Base-by-base conservation (phyloP, 1,139 yeast species). In the Geotrichum phurueaensis region DNA sequence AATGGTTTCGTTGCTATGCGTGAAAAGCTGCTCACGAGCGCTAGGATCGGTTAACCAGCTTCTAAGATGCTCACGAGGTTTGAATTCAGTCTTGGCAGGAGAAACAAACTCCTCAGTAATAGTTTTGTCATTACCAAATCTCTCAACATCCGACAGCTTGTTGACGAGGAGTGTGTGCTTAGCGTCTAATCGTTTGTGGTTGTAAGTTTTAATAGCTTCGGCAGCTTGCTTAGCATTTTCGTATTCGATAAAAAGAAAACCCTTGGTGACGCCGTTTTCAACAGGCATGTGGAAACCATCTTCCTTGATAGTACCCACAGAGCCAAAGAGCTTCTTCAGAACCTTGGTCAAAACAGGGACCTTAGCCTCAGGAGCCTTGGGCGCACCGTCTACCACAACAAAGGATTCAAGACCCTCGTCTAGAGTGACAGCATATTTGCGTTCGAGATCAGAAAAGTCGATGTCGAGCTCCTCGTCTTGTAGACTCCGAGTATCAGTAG, bases 311-410 rank as follows among this genome's bases (percentile, higher is more conserved):
- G 84, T 83, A 60, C 91, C 91, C 51, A 88, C 94, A 64, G 84
- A 81, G 62, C 84, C 78, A 71, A 94, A 87, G 63, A 89, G 81
- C 78, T 92, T 94, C 70, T 82, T 84, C 70, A 95, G 81, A 59
- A 95, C 98, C 73, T 89, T 92, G 69, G 86, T 82, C 72, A 95
- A 83, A 60, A 89, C 85, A 55, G 91, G 89, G 53, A 86, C 89
- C 76, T 95, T 95, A 60, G 90, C 75, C 71, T 87, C 96, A 60
- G 97, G 97, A 27, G 96, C 96, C 65, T 90, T 80, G 66, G 99
- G 99, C 6, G 96, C 94, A 55, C 99, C 99, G 73, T 91, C 98
- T 58, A 91, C 87, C 33, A 94, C 89, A 62, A 94, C 84, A 72
- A 85, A 92, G 70, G 83, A 84, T 70, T 90, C 97, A 62, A 89